These are phyloP conservation scores for Selaginella moellendorffii DNA, from an alignment of 75 land plant genomes.

Conservation along the genomic window DNA sequence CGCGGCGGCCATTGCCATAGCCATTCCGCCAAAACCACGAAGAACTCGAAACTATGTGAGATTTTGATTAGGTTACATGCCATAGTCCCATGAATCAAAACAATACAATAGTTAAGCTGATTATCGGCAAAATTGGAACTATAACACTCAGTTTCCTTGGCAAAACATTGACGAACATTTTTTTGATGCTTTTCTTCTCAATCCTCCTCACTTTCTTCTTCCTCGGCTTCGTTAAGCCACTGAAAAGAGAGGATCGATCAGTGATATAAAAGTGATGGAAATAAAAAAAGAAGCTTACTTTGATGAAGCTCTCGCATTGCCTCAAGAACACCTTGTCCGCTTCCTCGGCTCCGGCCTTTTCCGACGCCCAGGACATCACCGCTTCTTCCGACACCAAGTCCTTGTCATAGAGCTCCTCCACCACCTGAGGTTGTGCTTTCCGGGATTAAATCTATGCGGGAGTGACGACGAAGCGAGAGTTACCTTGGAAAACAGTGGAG, in stretches of 20 bases:
- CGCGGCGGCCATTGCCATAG: not conserved
- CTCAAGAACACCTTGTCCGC: slow-evolving; percentile 64
- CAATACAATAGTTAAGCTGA: too few species aligned
- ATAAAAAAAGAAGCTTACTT: slow-evolving; percentile 25
- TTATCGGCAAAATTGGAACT: too few species aligned
- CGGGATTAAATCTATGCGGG: not conserved
- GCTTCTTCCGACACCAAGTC: slow-evolving; percentile 71
- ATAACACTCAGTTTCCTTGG: not conserved
- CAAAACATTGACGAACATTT: not conserved
- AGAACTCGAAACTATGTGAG: too few species aligned
- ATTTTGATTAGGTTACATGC: too few species aligned
- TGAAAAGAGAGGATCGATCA: not conserved
- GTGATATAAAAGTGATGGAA: slow-evolving; percentile 3
- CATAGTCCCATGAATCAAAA: too few species aligned
- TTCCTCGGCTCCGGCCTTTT: slow-evolving; percentile 83
- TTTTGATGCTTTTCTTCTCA: too few species aligned
- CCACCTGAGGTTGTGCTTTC: slow-evolving; percentile 27
- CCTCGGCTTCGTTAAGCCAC: slow-evolving; percentile 24
- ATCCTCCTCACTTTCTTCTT: slow-evolving; percentile 19
- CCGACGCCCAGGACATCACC: slow-evolving; percentile 62
- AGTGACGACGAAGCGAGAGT: not conserved
- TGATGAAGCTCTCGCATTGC: slow-evolving; percentile 46
- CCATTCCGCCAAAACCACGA: too few species aligned
- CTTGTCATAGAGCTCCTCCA: slow-evolving; percentile 47
- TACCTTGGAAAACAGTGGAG: slow-evolving; percentile 59